Evolutionary conservation across 2,329 filamentous ascomycete species (phyloP), one percentile per base, ranked within the genome.

Genomic region (Scolecobasidium constrictum): DNA sequence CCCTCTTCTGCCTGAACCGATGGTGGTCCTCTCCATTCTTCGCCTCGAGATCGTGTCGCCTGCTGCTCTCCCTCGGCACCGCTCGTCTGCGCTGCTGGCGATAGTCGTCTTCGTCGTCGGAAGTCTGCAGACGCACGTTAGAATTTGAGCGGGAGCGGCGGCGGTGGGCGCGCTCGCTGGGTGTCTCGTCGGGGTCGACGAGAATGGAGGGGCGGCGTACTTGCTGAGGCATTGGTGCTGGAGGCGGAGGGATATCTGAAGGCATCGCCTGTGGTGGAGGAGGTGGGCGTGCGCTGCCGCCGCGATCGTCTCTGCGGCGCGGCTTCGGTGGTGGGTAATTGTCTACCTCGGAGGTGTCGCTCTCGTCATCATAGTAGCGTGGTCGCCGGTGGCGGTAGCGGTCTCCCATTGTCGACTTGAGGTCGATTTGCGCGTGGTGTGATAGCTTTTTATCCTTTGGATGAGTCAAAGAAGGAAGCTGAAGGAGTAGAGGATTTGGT

Each of bases 1-100:
- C 55, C 33, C 58, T 49, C 48, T 53, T 53, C 22, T 58, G 53
- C 19, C 58, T 45, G 47, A 61, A 61, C 31, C 52, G 47, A 28
- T 50, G 50, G 34, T 61, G 49, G 26, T 47, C 46, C 16, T 47
- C 48, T 22, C 53, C 41, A 44, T 51, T 53, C 48, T 60, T 61
- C 21, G 49, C 43, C 47, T 61, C 58, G 35, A 58, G 48, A 43
- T 61, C 58, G 6, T 35, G 33, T 12, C 34, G 37, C 2, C 23
- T 2, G 7, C 16, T 23, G n/a, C 7, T n/a, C 16, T 45, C 16
- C 35, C 21, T 45, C 12, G 34, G 21, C 16, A 15, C 18, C 4
- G 17, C 12, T 23, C 18, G 41, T 36, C 18, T 15, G 31, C 7
- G 17, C n/a, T 18, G 13, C 20, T 19, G 12, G 7, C 12, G 5